Evolutionary conservation across 2,329 filamentous ascomycete species (phyloP).

Genomic region (Grosmannia serpens): DNA sequence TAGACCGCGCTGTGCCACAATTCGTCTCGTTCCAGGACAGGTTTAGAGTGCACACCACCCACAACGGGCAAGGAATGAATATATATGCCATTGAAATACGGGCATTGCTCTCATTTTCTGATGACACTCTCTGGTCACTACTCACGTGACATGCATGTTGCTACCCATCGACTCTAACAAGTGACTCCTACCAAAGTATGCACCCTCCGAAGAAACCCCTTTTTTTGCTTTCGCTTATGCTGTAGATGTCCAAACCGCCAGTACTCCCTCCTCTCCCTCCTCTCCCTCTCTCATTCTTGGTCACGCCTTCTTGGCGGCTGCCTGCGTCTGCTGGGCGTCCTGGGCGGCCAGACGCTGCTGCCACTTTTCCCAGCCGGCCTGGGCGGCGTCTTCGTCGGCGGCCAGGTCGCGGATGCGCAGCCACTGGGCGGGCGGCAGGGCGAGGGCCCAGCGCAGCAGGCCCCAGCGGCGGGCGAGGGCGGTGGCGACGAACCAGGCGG

Average conservation of each 20-base stretch:
- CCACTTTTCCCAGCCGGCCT: slow-evolving; percentile 93
- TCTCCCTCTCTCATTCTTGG: neutral
- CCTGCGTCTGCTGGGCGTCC: slow-evolving; percentile 13
- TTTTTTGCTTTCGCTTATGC: too few relatives aligned
- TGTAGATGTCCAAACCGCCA: too few relatives aligned
- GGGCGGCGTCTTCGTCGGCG: slow-evolving; percentile 75
- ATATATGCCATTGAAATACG: too few relatives aligned
- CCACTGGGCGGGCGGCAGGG: slow-evolving; percentile 50
- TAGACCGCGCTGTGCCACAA: neutral
- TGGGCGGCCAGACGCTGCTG: slow-evolving; percentile 36
- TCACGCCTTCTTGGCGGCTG: slow-evolving; percentile 16
- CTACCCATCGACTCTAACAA: too few relatives aligned
- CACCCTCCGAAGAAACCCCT: too few relatives aligned
- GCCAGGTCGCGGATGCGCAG: slow-evolving; percentile 74
- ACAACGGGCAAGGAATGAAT: too few relatives aligned
- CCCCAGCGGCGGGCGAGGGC: slow-evolving; percentile 54
- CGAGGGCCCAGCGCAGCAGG: slow-evolving; percentile 60
- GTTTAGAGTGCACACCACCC: too few relatives aligned
- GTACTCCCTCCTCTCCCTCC: neutral
- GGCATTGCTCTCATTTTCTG: too few relatives aligned
- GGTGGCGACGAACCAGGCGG: slow-evolving; percentile 70
- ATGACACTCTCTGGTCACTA: too few relatives aligned
- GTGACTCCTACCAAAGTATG: too few relatives aligned
- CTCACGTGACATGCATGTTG: too few relatives aligned
- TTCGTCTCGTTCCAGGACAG: too few relatives aligned